Evolutionary conservation across 2,329 filamentous ascomycete species (phyloP), one percentile per base, ranked within the genome.

Genomic region (Fusarium avenaceum): DNA sequence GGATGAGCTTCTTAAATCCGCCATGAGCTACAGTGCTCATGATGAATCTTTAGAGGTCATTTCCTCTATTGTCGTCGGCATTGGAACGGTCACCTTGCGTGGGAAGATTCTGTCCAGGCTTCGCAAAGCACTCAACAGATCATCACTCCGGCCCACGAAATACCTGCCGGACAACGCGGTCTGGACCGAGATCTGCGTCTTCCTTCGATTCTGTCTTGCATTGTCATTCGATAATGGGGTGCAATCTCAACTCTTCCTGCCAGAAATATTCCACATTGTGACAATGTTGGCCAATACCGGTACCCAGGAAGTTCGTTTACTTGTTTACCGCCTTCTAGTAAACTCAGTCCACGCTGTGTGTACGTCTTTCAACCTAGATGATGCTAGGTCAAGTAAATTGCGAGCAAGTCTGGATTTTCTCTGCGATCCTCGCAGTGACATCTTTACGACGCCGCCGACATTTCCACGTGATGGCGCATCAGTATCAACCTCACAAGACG

Each of bases 271-370:
- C 74, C 89, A 92, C 76, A 82, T 91, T 48, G 87, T 91, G 60
- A 91, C 89, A 0, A 90, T 92, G 87, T 81, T 91, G 26, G 87
- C 88, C 35, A 91, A 91, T 70, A 90, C 87, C 2, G 89, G 89
- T 8, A 77, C 83, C 13, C 78, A 83, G 11, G 85, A 87, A 13
- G 81, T 90, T 8, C 84, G 89, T 47, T 76, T 85, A 9, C 80
- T 87, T 20, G 87, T 91, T 4, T 89, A 91, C 73, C 84, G 86
- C 53, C 79, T 92, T 13, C 79, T 92, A 24, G 84, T 90, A 52
- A 92, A 91, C 76, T 87, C 89, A 2, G 83, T 92, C 15, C 89
- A 92, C 74, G 87, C 89, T 8, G 86, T 89, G 35, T 91, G 88
- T 74, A 90, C 88, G 2, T 89, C 87, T 0, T 91, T 91, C 73